Conservation (phyloP, 2,329 filamentous ascomycete species). For the Alternaria angustiovoidea region DNA sequence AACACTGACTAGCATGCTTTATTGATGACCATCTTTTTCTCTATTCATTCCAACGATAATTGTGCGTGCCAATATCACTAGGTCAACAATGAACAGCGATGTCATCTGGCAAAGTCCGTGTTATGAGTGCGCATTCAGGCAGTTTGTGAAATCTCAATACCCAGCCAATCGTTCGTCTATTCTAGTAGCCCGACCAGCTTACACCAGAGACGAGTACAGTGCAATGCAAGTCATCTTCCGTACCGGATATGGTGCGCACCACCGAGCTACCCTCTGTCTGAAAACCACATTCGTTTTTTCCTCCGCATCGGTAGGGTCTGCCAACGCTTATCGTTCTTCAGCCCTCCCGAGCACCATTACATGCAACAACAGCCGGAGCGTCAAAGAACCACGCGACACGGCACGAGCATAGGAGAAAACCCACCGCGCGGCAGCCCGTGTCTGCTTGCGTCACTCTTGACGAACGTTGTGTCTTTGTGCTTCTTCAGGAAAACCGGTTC, state of each 20-base stretch:
- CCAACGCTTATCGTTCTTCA: slow-evolving; percentile 8
- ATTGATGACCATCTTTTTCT: slow-evolving; percentile 9
- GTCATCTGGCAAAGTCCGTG: slow-evolving; percentile 4
- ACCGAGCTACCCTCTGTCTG: slow-evolving; percentile 11
- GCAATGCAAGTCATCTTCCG: slow-evolving; percentile 27
- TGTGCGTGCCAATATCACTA: slow-evolving; percentile 3
- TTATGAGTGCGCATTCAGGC: slow-evolving; percentile 20
- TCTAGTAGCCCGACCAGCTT: slow-evolving; percentile 6
- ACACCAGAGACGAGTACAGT: slow-evolving; percentile 6
- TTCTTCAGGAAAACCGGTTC: slow-evolving; percentile 18
- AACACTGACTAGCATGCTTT: slow-evolving; percentile 16
- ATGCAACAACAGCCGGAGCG: slow-evolving; percentile 20
- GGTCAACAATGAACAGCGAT: slow-evolving; percentile 2
- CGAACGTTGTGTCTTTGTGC: slow-evolving; percentile 15
- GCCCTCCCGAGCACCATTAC: slow-evolving; percentile 1
- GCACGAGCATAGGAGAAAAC: slow-evolving; percentile 7
- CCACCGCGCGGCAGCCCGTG: slow-evolving; percentile 12
- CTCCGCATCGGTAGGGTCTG: slow-evolving; percentile 1
- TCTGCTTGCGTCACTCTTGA: slow-evolving; percentile 13
- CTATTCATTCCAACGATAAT: background rate
- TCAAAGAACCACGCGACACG: slow-evolving; percentile 27
- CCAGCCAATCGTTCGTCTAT: slow-evolving; percentile 13
- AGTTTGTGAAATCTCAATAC: slow-evolving; percentile 16
- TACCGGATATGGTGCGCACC: slow-evolving; percentile 16
- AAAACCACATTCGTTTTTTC: slow-evolving; percentile 9